phyloP scores from a whole-genome alignment of 352 stramenopile genomes.

The Thalassiosira livingstoniorum region DNA sequence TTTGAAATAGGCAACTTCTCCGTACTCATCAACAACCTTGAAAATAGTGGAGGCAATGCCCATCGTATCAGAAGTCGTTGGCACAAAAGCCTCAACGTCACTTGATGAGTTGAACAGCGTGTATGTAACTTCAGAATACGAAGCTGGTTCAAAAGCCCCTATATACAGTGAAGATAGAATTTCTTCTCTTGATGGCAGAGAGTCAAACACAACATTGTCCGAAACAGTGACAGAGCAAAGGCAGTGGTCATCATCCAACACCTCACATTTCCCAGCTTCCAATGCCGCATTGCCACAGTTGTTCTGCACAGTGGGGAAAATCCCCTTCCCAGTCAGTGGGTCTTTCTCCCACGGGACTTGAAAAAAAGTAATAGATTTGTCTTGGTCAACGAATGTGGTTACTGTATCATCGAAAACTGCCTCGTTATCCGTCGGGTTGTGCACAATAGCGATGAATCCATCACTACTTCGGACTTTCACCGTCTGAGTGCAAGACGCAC shows the following conservation, averaged over 20 bases:
- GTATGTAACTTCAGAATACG: constrained; percentile 56
- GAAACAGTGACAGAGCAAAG: constrained; percentile 57
- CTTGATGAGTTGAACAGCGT: constrained; percentile 47
- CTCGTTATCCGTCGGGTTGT: constrained; percentile 40
- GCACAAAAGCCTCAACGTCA: constrained; percentile 55
- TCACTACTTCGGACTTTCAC: constrained; percentile 58
- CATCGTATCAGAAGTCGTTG: constrained; percentile 32
- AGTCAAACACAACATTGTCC: constrained; percentile 56
- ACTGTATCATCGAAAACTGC: constrained; percentile 1
- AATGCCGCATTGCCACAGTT: constrained; percentile 51
- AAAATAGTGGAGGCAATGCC: constrained; percentile 61
- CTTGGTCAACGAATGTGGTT: constrained; percentile 52
- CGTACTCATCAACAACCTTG: constrained; percentile 63
- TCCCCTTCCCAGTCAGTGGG: constrained; percentile 39
- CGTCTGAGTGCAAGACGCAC: constrained; percentile 41
- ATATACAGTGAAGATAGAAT: constrained; percentile 58
- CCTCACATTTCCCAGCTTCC: constrained; percentile 34
- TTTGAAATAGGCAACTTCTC: constrained; percentile 58
- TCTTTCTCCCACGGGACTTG: constrained; percentile 62
- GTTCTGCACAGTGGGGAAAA: constrained; percentile 61
- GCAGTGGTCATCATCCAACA: constrained; percentile 60
- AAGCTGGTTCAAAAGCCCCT: constrained; percentile 58
- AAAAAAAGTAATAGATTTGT: constrained; percentile 61
- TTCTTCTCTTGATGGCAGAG: constrained; percentile 60
- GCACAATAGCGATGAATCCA: constrained; percentile 61